Evolutionary conservation across 2,329 filamentous ascomycete genomes (phyloP).

Genomic region (Alternaria novae-zelandiae): DNA sequence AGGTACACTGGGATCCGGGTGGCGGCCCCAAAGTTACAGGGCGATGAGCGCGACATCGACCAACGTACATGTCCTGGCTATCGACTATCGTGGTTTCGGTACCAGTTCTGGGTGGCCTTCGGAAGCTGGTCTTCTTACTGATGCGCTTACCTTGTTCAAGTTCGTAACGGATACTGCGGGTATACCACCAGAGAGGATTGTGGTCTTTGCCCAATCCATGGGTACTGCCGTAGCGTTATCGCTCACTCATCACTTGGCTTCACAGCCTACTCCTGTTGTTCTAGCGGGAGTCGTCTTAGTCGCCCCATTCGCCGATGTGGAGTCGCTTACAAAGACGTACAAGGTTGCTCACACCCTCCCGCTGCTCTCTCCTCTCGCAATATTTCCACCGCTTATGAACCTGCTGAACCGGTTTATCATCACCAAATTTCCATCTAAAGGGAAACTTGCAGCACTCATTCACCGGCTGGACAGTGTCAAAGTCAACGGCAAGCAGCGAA

Average conservation of each 20-base stretch:
- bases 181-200: slow-evolving; percentile 62
- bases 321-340: slow-evolving; percentile 63
- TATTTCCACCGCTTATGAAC: slow-evolving; percentile 50
- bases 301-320: slow-evolving; percentile 64
- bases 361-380: slow-evolving; percentile 59
- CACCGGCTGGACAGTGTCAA: slow-evolving; percentile 29
- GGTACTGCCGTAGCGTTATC: slow-evolving; percentile 61
- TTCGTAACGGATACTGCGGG: slow-evolving; percentile 61
- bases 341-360: slow-evolving; percentile 62
- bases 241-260: slow-evolving; percentile 53
- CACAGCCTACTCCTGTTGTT: slow-evolving; percentile 51
- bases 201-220: slow-evolving; percentile 66
- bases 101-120: slow-evolving; percentile 60
- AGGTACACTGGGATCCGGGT: slow-evolving; percentile 64
- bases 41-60: slow-evolving; percentile 58
- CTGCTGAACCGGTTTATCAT: slow-evolving; percentile 57
- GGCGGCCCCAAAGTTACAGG: slow-evolving; percentile 62
- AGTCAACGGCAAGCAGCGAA: slow-evolving; percentile 37
- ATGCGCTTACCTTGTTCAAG: slow-evolving; percentile 60
- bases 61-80: slow-evolving; percentile 63
- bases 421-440: slow-evolving; percentile 60
- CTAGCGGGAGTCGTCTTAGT: slow-evolving; percentile 64
- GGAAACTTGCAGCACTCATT: slow-evolving; percentile 57
- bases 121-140: slow-evolving; percentile 61
- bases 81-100: slow-evolving; percentile 70